Conservation (phyloP, 2,329 filamentous ascomycete genomes). For the Fonsecaea erecta region DNA sequence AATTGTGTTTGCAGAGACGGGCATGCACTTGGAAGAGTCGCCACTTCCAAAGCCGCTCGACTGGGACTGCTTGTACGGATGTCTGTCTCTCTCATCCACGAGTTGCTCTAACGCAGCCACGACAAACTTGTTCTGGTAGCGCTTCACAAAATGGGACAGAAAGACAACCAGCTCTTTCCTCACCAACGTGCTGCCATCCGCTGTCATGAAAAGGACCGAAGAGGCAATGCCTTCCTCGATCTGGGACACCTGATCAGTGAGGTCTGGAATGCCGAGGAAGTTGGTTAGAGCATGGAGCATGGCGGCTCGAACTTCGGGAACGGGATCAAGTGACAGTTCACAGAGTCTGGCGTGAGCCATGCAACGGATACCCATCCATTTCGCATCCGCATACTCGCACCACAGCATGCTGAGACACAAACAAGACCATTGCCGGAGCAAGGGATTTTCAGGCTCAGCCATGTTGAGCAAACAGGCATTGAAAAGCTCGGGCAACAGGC, state of each 20-base stretch:
- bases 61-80: conserved; percentile 51
- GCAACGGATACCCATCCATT: conserved; percentile 92
- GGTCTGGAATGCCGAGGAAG: conserved; percentile 89
- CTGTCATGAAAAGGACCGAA: conserved; percentile 86
- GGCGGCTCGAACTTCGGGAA: conserved; percentile 88
- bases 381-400: conserved; percentile 87
- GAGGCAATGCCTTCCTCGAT: conserved; percentile 91
- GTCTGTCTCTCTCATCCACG: conserved; percentile 76
- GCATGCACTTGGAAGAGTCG: conserved; percentile 48
- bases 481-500: conserved; percentile 79
- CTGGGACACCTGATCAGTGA: conserved; percentile 86
- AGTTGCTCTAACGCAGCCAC: conserved; percentile 92
- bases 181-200: conserved; percentile 92
- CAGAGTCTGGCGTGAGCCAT: conserved; percentile 82
- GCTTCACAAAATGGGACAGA: conserved; percentile 85
- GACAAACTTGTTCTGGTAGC: conserved; percentile 89
- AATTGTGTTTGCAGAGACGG: conserved; percentile 81
- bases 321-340: conserved; percentile 78
- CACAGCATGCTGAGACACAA: conserved; percentile 94
- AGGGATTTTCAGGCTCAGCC: conserved; percentile 80
- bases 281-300: conserved; percentile 93
- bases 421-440: conserved; percentile 93
- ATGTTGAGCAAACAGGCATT: conserved; percentile 79
- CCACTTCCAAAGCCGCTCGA: conserved; percentile 39
- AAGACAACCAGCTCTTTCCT: conserved; percentile 92